Conservation (phyloP, 768 basidiomycete species). For the Rhodotorula graminis region DNA sequence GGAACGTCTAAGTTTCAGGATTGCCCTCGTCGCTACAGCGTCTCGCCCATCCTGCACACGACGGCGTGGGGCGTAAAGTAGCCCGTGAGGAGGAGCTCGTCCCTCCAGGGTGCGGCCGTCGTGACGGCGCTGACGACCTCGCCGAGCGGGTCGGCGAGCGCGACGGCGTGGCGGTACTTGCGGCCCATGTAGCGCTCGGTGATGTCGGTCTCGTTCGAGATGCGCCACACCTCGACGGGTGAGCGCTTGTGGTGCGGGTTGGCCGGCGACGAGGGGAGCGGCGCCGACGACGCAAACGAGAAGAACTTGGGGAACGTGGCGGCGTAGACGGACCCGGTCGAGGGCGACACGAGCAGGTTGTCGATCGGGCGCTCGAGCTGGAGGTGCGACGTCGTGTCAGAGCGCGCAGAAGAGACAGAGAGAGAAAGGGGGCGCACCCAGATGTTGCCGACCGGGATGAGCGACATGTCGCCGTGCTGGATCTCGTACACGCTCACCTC, state of each 20-base stretch:
- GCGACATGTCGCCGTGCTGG: slow-evolving; percentile 56
- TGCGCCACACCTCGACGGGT: slow-evolving; percentile 48
- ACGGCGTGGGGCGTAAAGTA: slow-evolving; percentile 13
- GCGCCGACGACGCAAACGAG: slow-evolving; percentile 36
- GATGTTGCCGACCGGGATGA: slow-evolving; percentile 57
- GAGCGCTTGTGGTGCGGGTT: not conserved
- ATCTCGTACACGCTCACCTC: slow-evolving; percentile 57
- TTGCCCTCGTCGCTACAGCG: not conserved
- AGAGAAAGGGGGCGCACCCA: slow-evolving; percentile 3
- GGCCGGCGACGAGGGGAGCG: not conserved
- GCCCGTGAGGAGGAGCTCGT: slow-evolving; percentile 44
- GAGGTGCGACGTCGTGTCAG: too few relatives aligned
- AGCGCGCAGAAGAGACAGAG: not conserved
- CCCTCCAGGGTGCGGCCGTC: slow-evolving; percentile 55
- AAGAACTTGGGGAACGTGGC: slow-evolving; percentile 55
- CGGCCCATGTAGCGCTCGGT: slow-evolving; percentile 53
- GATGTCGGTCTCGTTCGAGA: slow-evolving; percentile 55
- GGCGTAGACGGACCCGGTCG: slow-evolving; percentile 60
- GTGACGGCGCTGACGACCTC: slow-evolving; percentile 58
- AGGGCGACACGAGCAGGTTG: slow-evolving; percentile 58
- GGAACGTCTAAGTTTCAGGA: too few relatives aligned
- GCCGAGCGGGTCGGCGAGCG: slow-evolving; percentile 64
- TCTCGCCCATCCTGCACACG: slow-evolving; percentile 8
- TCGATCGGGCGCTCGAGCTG: slow-evolving; percentile 52
- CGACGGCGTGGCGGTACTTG: slow-evolving; percentile 47